Evolutionary conservation across 164 flowering plant species (phyloP).

Genomic region (Liriodendron chinense): DNA sequence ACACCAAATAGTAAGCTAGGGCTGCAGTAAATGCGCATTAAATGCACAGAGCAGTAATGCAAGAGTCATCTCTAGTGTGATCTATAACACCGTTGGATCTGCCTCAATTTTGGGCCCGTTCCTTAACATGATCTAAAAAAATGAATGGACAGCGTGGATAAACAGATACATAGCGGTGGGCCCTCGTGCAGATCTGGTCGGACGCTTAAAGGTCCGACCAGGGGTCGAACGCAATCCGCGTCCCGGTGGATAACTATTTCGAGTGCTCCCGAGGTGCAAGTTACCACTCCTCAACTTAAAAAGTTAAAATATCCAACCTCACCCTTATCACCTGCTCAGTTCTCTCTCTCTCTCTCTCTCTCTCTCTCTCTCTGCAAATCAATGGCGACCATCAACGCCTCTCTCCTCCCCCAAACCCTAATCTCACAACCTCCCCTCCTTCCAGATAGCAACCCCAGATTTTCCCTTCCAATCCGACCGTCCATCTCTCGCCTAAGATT

Average conservation of each 20-base stretch:
- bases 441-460: background rate
- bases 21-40: too few species aligned
- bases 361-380: constrained; percentile 3
- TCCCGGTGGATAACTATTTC: background rate
- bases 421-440: constrained; percentile 12
- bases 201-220: too few species aligned
- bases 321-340: background rate
- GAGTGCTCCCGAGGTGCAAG: background rate
- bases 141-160: too few species aligned
- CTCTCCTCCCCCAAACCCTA: constrained; percentile 38
- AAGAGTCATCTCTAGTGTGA: too few species aligned
- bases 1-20: too few species aligned
- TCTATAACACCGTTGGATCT: too few species aligned
- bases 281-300: background rate
- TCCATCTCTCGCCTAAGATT: constrained; percentile 15
- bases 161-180: too few species aligned
- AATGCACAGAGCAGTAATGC: too few species aligned
- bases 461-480: background rate
- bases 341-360: background rate
- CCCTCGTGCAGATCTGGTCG: too few species aligned
- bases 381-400: constrained; percentile 24
- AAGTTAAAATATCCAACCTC: background rate
- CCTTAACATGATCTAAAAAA: too few species aligned
- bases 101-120: too few species aligned
- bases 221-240: too few species aligned